Conservation (phyloP, 2,329 filamentous ascomycete species). For the Penicillium crustosum region DNA sequence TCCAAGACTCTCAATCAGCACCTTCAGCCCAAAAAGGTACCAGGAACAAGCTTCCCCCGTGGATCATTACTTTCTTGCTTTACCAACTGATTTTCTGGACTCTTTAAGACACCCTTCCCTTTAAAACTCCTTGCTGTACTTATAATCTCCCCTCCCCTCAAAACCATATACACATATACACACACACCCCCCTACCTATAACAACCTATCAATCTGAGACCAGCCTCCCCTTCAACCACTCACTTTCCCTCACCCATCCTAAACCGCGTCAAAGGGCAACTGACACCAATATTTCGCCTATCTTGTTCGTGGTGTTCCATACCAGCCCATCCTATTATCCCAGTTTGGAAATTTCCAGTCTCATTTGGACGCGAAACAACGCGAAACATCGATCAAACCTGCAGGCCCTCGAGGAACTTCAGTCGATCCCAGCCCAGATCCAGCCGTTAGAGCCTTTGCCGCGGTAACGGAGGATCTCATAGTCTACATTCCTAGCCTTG, state of each 20-base stretch:
- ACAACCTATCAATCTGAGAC: constrained; percentile 25
- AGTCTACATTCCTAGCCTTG: constrained; percentile 46
- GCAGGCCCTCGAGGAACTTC: constrained; percentile 11
- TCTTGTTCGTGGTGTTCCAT: constrained; percentile 7
- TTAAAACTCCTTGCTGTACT: constrained; percentile 12
- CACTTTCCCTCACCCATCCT: not conserved
- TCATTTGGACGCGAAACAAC: constrained; percentile 11
- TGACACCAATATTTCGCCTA: constrained; percentile 10
- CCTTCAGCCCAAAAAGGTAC: constrained; percentile 8
- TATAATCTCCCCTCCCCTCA: constrained; percentile 16
- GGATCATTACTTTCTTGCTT: constrained; percentile 10
- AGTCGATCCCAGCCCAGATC: constrained; percentile 17
- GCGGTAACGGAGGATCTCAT: constrained; percentile 40
- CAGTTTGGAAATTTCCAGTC: constrained; percentile 2
- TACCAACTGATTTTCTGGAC: constrained; percentile 5
- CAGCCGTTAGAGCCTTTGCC: constrained; percentile 19
- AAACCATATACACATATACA: not conserved
- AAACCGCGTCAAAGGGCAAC: constrained; percentile 14
- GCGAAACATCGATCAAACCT: constrained; percentile 12
- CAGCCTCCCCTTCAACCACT: constrained; percentile 15
- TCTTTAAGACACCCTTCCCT: constrained; percentile 17
- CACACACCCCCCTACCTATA: constrained; percentile 10
- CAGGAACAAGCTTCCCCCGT: constrained; percentile 25
- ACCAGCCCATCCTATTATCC: constrained; percentile 16
- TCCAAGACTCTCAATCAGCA: constrained; percentile 7